A percentile compares a stretch with the other conserved stretches of the same genome.
Conservation (phyloP, 768 basidiomycete species). For the Chalciporus chontae region DNA sequence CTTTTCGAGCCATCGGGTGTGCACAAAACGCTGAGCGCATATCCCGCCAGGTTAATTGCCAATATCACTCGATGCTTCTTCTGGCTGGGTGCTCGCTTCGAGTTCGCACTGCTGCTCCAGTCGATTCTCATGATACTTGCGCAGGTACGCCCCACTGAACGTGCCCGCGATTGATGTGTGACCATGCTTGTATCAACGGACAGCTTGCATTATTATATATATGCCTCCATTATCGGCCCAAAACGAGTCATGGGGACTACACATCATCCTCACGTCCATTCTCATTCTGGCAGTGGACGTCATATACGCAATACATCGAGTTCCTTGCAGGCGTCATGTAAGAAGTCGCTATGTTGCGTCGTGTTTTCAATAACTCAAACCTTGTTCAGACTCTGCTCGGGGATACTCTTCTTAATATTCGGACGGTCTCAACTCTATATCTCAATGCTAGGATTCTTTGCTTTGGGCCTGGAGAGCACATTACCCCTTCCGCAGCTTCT, state of each 20-base stretch:
- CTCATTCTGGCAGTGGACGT: conserved; percentile 84
- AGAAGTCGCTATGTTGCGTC: conserved; percentile 6
- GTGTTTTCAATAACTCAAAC: conserved; percentile 6
- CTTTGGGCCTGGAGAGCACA: conserved; percentile 80
- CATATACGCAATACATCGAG: conserved; percentile 76
- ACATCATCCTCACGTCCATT: conserved; percentile 62
- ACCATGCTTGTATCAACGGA: conserved; percentile 16
- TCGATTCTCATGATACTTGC: conserved; percentile 82
- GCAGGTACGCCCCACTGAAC: conserved; percentile 48
- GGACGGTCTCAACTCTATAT: conserved; percentile 60
- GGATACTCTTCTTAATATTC: conserved; percentile 74
- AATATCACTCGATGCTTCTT: conserved; percentile 90
- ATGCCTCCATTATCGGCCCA: conserved; percentile 70
- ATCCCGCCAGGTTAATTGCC: conserved; percentile 56
- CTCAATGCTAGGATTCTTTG: conserved; percentile 65
- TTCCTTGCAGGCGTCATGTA: conserved; percentile 80
- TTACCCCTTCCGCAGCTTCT: conserved; percentile 83
- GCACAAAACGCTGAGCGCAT: conserved; percentile 7
- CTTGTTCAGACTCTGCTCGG: conserved; percentile 51
- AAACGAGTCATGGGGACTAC: conserved; percentile 53
- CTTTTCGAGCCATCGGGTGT: background rate
- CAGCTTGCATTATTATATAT: conserved; percentile 80
- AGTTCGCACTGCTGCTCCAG: conserved; percentile 73
- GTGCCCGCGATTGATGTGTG: conserved; percentile 11
- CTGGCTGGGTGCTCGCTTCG: conserved; percentile 81